phyloP scores from a whole-genome alignment of 495 filamentous ascomycete genomes.

The Aspergillus mulundensis region DNA sequence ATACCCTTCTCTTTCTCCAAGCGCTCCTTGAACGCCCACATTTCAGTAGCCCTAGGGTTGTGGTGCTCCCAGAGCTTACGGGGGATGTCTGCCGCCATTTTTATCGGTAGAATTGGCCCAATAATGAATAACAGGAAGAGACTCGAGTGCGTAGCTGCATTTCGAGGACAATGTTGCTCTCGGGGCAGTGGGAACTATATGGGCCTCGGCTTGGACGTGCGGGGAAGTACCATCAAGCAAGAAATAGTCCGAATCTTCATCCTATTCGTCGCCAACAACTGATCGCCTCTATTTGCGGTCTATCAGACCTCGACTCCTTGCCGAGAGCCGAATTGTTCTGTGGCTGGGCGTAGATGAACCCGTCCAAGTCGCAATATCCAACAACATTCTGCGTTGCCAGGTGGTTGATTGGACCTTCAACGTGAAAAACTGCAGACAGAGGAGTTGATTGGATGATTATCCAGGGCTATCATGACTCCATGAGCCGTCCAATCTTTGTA shows the following conservation, averaged over 20 bases:
- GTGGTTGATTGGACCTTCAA: too few species aligned
- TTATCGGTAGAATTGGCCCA: neutral
- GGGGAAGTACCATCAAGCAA: neutral
- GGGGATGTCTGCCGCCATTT: constrained; percentile 18
- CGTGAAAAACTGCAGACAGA: too few species aligned
- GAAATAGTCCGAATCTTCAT: neutral
- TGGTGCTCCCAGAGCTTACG: constrained; percentile 60
- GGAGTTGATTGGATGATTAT: too few species aligned
- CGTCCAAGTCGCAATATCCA: too few species aligned
- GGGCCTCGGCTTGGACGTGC: neutral
- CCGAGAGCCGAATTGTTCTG: neutral
- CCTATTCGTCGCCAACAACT: neutral
- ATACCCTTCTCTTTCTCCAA: constrained; percentile 23
- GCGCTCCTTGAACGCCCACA: constrained; percentile 52
- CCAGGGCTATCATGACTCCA: neutral
- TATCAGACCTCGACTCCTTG: neutral
- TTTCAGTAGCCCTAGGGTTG: constrained; percentile 54
- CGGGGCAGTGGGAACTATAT: neutral
- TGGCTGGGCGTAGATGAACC: neutral
- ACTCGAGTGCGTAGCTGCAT: neutral
- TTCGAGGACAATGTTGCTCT: neutral
- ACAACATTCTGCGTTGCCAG: too few species aligned
- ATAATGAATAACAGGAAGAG: neutral
- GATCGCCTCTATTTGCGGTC: neutral
- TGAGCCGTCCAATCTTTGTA: neutral